phyloP scores from a whole-genome alignment of 1,139 yeast genomes.

The Saccharomyces hybrid region DNA sequence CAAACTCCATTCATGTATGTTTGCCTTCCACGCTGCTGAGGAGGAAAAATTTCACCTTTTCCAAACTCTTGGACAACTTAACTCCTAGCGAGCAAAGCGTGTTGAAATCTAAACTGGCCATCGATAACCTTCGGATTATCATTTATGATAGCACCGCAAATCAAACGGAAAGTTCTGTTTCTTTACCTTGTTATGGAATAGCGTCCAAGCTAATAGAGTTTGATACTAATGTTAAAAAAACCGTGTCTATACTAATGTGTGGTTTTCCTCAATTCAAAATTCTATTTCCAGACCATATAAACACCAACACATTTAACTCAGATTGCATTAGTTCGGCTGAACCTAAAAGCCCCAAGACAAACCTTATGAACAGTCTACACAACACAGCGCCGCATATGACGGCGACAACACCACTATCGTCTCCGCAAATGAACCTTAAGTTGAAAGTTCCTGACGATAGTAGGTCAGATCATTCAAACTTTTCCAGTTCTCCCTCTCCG shows the following conservation, averaged over 20 bases:
- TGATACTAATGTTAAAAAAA: slow-evolving; percentile 18
- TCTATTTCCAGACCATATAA: slow-evolving; percentile 10
- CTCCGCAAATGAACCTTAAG: slow-evolving; percentile 5
- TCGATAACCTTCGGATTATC: slow-evolving; percentile 20
- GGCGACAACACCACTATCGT: neutral
- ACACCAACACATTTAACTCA: slow-evolving; percentile 9
- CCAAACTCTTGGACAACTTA: slow-evolving; percentile 35
- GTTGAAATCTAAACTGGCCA: slow-evolving; percentile 15
- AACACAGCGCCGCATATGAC: neutral
- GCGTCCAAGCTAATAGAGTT: slow-evolving; percentile 40
- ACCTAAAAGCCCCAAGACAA: slow-evolving; percentile 2
- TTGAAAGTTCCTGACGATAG: slow-evolving; percentile 4
- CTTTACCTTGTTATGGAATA: slow-evolving; percentile 40
- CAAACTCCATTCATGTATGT: slow-evolving; percentile 58
- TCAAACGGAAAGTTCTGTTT: slow-evolving; percentile 26
- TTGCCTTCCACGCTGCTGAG: slow-evolving; percentile 72
- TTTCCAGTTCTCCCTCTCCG: slow-evolving; percentile 5
- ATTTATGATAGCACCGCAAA: slow-evolving; percentile 33
- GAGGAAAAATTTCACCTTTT: slow-evolving; percentile 54
- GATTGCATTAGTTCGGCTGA: slow-evolving; percentile 11
- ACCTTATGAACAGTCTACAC: neutral
- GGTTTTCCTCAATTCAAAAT: slow-evolving; percentile 32
- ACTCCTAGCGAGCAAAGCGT: slow-evolving; percentile 33
- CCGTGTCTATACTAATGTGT: slow-evolving; percentile 32
- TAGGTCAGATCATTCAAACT: slow-evolving; percentile 9